Percentiles rank a stretch among this genome's conserved stretches.
Evolutionary conservation across 768 basidiomycete species (phyloP).

Genomic region (Amanita inopinata): DNA sequence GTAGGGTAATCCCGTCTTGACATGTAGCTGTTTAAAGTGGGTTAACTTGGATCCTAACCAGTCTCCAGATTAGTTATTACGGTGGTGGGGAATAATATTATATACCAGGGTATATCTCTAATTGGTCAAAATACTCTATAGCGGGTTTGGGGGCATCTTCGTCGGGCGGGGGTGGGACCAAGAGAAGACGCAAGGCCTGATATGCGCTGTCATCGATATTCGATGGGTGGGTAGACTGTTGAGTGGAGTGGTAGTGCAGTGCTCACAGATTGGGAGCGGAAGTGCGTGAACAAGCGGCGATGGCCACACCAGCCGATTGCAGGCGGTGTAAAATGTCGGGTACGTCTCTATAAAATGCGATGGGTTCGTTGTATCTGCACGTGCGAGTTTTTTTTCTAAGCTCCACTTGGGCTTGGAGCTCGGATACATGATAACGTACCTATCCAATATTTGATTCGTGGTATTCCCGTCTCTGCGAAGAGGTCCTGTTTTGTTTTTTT

Average conservation of each 20-base stretch:
- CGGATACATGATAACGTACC: conserved; percentile 14
- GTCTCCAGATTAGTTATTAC: not conserved
- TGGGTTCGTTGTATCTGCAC: conserved; percentile 43
- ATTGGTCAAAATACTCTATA: conserved; percentile 53
- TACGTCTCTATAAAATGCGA: conserved; percentile 73
- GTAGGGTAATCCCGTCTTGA: conserved; percentile 68
- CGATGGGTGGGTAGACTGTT: not conserved
- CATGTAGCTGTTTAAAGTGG: conserved; percentile 70
- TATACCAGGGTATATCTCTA: conserved; percentile 66
- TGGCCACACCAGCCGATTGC: conserved; percentile 31
- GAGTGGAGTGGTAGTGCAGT: not conserved
- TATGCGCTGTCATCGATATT: conserved; percentile 46
- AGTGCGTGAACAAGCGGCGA: conserved; percentile 74
- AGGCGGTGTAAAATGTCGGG: conserved; percentile 59
- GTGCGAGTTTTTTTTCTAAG: not conserved
- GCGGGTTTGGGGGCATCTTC: conserved; percentile 34
- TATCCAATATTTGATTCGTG: conserved; percentile 42
- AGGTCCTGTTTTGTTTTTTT: conserved; percentile 41
- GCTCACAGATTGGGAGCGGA: conserved; percentile 58
- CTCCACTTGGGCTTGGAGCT: not conserved
- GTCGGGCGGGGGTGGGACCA: conserved; percentile 32
- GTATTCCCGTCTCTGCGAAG: conserved; percentile 38
- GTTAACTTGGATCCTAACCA: conserved; percentile 65
- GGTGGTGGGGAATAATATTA: not conserved
- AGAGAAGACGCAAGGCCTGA: conserved; percentile 59